Percentiles rank a stretch among this genome's conserved stretches.
Conservation (phyloP, 257 asterid genomes). For the Salvia hispanica region DNA sequence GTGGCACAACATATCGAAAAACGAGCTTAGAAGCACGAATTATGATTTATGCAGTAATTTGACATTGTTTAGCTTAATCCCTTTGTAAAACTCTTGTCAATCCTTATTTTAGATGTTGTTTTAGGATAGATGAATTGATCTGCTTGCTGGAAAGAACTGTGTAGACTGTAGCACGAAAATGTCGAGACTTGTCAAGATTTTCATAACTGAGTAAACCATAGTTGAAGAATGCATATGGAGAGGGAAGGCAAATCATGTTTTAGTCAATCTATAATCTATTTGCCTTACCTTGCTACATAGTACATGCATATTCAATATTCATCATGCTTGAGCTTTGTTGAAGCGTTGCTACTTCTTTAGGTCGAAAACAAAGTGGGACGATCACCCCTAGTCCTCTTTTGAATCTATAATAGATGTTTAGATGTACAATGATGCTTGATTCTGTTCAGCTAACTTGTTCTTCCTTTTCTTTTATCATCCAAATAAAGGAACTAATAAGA, state of each 20-base stretch:
- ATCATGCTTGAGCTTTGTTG: neutral
- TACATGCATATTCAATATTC: neutral
- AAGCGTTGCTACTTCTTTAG: neutral
- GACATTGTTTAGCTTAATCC: neutral
- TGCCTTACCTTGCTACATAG: neutral
- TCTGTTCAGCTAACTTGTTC: neutral
- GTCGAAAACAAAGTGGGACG: neutral
- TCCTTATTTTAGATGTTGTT: neutral
- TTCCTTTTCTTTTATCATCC: neutral
- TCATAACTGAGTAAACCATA: neutral
- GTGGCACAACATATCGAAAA: neutral
- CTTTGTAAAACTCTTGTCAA: neutral
- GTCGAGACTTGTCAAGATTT: neutral
- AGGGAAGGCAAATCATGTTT: neutral
- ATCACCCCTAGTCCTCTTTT: neutral
- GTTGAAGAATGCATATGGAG: slow-evolving; percentile 4
- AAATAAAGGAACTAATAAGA: slow-evolving; percentile 28
- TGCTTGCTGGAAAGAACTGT: neutral
- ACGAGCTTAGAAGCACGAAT: neutral
- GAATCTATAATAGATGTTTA: neutral
- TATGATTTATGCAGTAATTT: slow-evolving; percentile 1
- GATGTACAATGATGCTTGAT: neutral
- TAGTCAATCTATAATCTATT: neutral
- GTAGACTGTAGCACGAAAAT: neutral
- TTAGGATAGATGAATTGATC: neutral